A percentile compares a stretch with the other conserved stretches of the same genome.
Conservation (phyloP, 73 alveolate genomes). For the Symbiodinium natans region DNA sequence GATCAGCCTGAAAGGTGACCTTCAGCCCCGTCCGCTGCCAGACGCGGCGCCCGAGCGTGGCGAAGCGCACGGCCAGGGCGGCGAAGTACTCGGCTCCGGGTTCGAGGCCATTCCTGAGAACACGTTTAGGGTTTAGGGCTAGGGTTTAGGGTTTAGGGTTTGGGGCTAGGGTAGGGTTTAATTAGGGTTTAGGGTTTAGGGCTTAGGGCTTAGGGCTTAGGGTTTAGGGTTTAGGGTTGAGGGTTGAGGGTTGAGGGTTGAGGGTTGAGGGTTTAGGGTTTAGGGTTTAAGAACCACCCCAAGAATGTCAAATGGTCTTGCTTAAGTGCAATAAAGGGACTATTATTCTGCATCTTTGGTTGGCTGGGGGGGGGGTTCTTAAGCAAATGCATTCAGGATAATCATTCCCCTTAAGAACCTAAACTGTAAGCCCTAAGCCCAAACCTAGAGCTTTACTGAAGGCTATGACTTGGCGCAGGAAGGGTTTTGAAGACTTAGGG, state of each 20-base stretch:
- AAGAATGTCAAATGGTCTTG: too few species aligned
- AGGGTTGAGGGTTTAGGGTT: not conserved
- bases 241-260: not conserved
- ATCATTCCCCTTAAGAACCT: too few species aligned
- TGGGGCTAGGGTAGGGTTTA: not conserved
- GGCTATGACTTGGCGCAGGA: too few species aligned
- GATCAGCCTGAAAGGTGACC: constrained; percentile 27
- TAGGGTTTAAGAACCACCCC: not conserved
- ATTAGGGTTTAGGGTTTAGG: not conserved
- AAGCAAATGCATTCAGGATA: too few species aligned
- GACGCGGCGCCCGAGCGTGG: constrained; percentile 51
- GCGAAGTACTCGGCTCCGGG: constrained; percentile 36
- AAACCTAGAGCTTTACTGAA: too few species aligned
- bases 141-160: not conserved
- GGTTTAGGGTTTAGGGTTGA: not conserved
- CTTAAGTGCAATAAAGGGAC: too few species aligned
- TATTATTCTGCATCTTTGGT: too few species aligned
- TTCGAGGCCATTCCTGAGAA: constrained; percentile 46
- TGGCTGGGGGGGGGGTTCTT: too few species aligned
- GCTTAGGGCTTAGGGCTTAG: not conserved
- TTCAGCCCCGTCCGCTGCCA: constrained; percentile 70
- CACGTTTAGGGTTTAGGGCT: not conserved
- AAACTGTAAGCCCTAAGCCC: too few species aligned
- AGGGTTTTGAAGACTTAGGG: too few species aligned
- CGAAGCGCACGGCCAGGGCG: constrained; percentile 61